Percentiles rank a stretch among this genome's conserved stretches.
Evolutionary conservation across 148 eudicot genomes (phyloP).

Genomic region (Dysphania ambrosioides): DNA sequence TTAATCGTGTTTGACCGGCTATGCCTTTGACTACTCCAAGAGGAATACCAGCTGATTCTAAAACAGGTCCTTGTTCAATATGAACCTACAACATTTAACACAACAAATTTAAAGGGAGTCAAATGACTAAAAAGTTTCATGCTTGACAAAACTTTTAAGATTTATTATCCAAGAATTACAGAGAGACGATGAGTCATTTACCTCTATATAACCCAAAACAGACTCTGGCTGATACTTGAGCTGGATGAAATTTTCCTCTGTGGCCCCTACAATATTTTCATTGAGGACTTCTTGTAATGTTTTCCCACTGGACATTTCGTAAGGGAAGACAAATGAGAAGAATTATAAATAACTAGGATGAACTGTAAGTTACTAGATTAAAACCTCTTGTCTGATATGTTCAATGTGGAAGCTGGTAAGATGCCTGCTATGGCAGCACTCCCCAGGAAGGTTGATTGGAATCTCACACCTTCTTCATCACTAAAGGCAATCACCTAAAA

Average conservation of each 20-base stretch:
- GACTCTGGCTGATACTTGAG: slow-evolving; percentile 79
- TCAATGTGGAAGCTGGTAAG: slow-evolving; percentile 60
- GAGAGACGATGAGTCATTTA: slow-evolving; percentile 19
- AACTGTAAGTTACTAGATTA: slow-evolving; percentile 16
- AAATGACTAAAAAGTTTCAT: neutral
- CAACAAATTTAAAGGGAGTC: neutral
- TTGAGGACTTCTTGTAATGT: slow-evolving; percentile 67
- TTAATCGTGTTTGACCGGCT: slow-evolving; percentile 91
- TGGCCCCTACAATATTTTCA: slow-evolving; percentile 48
- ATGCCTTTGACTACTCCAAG: slow-evolving; percentile 94
- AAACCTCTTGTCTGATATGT: slow-evolving; percentile 78
- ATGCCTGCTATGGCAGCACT: slow-evolving; percentile 94
- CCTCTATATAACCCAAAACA: slow-evolving; percentile 94
- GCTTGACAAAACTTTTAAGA: neutral
- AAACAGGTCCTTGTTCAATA: slow-evolving; percentile 95
- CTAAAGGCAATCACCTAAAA: slow-evolving; percentile 90
- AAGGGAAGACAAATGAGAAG: slow-evolving; percentile 10
- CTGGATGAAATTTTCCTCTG: slow-evolving; percentile 55
- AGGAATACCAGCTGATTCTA: slow-evolving; percentile 83
- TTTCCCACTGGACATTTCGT: slow-evolving; percentile 56
- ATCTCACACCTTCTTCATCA: slow-evolving; percentile 97
- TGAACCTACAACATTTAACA: slow-evolving; percentile 58
- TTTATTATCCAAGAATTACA: neutral
- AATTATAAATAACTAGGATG: neutral
- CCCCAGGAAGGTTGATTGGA: slow-evolving; percentile 94